Evolutionary conservation across 2,329 filamentous ascomycete genomes (phyloP), one percentile per base, ranked within the genome.

Genomic region (Alternaria brassicae): DNA sequence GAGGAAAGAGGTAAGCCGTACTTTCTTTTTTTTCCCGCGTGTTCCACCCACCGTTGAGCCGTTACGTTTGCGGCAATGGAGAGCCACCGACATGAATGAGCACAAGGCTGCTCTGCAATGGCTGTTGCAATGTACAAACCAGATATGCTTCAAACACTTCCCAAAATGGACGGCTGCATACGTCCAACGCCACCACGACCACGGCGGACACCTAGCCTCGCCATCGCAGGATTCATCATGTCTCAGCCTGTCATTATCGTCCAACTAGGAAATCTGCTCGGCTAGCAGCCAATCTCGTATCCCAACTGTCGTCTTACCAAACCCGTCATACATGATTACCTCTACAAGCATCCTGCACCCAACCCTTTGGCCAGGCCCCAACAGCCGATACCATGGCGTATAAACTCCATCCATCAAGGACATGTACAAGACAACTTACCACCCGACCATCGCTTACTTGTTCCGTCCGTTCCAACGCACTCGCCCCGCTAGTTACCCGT

Each of bases 1-100:
- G 81, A 85, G 64, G 84, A 85, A 55, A 87, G 89, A 76, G 88
- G 89, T 79, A 89, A 76, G 78, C 45, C 69, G 36, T 39, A 59
- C 32, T 45, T 54, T 61, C 9, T 61, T 55, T 34, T 45, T 54
- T 61, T 12, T 61, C 56, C 19, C 62, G 55, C 61, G 34, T 55
- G 60, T 54, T 52, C 57, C 53, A 51, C 47, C 62, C 28, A 34
- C 56, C 47, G 49, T 54, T 47, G 60, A 63, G 45, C 63, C 59
- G 63, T 67, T 67, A 64, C 55, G 53, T 52, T 51, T 58, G 60
- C 64, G 63, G 65, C 60, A 47, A 45, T 48, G 30, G 56, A 51
- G 45, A 61, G 23, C 50, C 53, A 37, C 27, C 47, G 30, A 28
- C n/a, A 17, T 8, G 17, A 8, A 17, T 37, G 3, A 37, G 4